phyloP scores from a whole-genome alignment of 768 basidiomycete species.

The Russula vinacea region DNA sequence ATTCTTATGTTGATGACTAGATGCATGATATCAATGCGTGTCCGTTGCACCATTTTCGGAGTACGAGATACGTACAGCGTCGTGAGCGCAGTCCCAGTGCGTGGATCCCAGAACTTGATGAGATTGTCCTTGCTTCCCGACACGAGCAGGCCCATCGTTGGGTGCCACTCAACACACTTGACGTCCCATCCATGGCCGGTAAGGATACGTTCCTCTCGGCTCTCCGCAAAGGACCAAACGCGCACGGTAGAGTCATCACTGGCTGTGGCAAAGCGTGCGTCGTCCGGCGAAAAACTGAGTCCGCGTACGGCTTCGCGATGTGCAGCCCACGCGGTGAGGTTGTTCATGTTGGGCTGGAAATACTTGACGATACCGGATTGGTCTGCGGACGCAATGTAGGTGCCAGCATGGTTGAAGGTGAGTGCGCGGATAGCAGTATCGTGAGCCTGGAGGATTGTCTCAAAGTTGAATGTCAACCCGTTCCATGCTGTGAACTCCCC shows the following conservation, averaged over 20 bases:
- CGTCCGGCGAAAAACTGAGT: constrained; percentile 88
- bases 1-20: constrained; percentile 94
- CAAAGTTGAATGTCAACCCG: constrained; percentile 98
- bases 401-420: constrained; percentile 88
- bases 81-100: constrained; percentile 85
- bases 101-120: constrained; percentile 99
- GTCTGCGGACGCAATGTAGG: constrained; percentile 90
- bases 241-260: constrained; percentile 94
- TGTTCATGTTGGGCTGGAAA: constrained; percentile 99
- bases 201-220: constrained; percentile 81
- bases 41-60: neutral
- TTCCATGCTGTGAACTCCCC: constrained; percentile 99
- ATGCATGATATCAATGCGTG: neutral
- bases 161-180: constrained; percentile 98
- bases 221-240: constrained; percentile 94
- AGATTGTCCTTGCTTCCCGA: constrained; percentile 97
- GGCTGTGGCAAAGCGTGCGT: constrained; percentile 87
- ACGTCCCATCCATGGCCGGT: constrained; percentile 99
- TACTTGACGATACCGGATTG: constrained; percentile 96
- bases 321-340: constrained; percentile 89
- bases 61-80: constrained; percentile 62
- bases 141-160: constrained; percentile 89
- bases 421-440: constrained; percentile 91
- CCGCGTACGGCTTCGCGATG: constrained; percentile 96
- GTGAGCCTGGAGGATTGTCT: constrained; percentile 98